Evolutionary conservation across 2,329 filamentous ascomycete genomes (phyloP), one percentile per base, ranked within the genome.

Genomic region (Fusarium haematococcum): DNA sequence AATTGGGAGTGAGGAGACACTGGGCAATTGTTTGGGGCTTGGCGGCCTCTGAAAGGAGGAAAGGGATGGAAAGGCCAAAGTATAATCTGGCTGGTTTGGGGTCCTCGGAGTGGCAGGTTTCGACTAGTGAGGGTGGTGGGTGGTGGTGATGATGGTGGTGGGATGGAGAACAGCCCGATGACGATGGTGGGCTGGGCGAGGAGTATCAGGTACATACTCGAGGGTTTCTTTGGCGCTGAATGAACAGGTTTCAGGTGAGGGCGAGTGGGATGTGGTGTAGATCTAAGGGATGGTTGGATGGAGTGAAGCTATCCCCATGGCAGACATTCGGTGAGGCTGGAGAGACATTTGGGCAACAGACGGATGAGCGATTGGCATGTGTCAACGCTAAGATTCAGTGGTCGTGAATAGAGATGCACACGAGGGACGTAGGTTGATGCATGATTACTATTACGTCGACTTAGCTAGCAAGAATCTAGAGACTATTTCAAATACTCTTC

Each of bases 161-260:
- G 59, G n/a, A 62, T 9, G 30, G 43, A 27, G 30, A 62, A 62
- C 25, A 52, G 59, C 27, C 45, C 60, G 41, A 54, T 67, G 62
- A 35, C n/a, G 58, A 65, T 72, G 68, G 68, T 69, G 71, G 56
- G 68, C 57, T 50, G 43, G 32, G 20, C 5, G 41, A 52, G 43
- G 56, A n/a, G 71, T 75, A 75, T 35, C 58, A 20, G 68, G 64
- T 74, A 72, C 71, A 69, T 72, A 32, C 35, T 52, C 39, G 18
- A 23, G 25, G 27, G 30, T 30, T 61, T 59, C 30, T 57, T 57
- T 33, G 20, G 52, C 25, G 25, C 16, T 61, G 58, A 58, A 27
- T 56, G 65, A 59, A 33, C 43, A 23, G 33, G 64, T 63, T 62
- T 54, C 37, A 66, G 48, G 35, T 30, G 32, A 25, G 43, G 41